Base-by-base conservation (phyloP, 2,329 filamentous ascomycete genomes). In the Lachnellula cervina region DNA sequence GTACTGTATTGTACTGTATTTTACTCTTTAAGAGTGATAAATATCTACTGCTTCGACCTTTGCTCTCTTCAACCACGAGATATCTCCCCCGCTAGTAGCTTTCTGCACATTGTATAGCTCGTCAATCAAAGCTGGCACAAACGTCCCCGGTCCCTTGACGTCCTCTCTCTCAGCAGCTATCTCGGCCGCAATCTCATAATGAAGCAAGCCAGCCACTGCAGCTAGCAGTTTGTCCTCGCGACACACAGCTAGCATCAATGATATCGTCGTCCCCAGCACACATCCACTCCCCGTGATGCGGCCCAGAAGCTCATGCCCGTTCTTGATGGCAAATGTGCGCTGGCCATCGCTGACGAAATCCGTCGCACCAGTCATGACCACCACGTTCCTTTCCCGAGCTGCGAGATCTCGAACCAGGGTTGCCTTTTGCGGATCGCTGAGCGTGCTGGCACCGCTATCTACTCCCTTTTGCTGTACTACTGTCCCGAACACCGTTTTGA, bases 101-200 rank as follows among this genome's bases (percentile, higher is more conserved):
- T 73, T 74, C 53, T 81, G 71, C 17, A 83, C 65, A 23, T 69
- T 69, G 63, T 78, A 79, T 60, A 87, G 65, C 72, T 82, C 88
- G 64, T 97, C 93, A 43, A 97, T 74, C 66, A 97, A 92, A 0
- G 86, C 86, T 0, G 90, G 87, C 13, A 95, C 84, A 74, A 97
- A 97, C 0, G 85, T 90, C 0, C 93, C 93, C 0, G 93, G 91
- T 0, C 93, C 93, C 56, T 77, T 78, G 3, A 94, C 89, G 59
- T 85, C 79, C 0, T 74, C 71, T 51, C 83, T 73, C 73, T 93
- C 87, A 0, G 90, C 89, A 1, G 84, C 83, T 21, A 83, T 74
- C 54, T 73, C 71, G 23, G 71, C 71, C 1, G 86, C 86, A 61
- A 88, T 80, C 69, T 94, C 91, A 68, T 87, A 97, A 69, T 90